Evolutionary conservation across 2,329 filamentous ascomycete species (phyloP).

Genomic region (Pseudogymnoascus sp.): DNA sequence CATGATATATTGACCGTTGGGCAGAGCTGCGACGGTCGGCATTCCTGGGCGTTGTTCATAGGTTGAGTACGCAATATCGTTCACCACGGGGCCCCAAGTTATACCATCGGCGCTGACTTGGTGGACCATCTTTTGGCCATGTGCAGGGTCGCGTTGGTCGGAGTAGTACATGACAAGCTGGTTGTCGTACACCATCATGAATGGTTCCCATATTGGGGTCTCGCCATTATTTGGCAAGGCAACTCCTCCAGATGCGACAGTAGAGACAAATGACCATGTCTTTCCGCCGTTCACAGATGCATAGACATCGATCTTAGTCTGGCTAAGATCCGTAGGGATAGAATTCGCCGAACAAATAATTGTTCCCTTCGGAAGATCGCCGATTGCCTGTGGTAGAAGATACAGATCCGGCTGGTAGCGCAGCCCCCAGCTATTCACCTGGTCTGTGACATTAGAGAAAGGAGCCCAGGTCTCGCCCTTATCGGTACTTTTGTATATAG

Average conservation of each 20-base stretch:
- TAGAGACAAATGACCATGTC: conserved; percentile 59
- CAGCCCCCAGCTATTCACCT: conserved; percentile 55
- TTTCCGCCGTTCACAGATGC: conserved; percentile 51
- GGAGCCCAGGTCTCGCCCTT: conserved; percentile 52
- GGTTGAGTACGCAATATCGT: conserved; percentile 54
- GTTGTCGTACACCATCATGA: conserved; percentile 50
- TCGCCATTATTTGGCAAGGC: conserved; percentile 51
- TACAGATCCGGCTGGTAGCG: conserved; percentile 63
- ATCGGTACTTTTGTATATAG: conserved; percentile 44
- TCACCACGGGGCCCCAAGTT: conserved; percentile 52
- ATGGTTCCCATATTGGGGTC: conserved; percentile 66
- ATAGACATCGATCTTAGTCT: conserved; percentile 62
- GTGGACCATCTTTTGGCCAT: conserved; percentile 61
- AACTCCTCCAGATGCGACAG: conserved; percentile 54
- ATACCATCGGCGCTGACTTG: conserved; percentile 50
- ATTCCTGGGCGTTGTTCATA: conserved; percentile 60
- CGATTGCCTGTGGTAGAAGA: conserved; percentile 51
- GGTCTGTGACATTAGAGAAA: conserved; percentile 54
- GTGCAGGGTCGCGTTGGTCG: conserved; percentile 57
- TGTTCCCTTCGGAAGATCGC: conserved; percentile 52
- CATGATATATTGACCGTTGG: conserved; percentile 50
- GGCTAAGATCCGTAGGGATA: conserved; percentile 43
- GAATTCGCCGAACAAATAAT: conserved; percentile 46
- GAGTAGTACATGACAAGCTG: conserved; percentile 61
- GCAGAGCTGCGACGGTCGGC: conserved; percentile 51